Evolutionary conservation across 2,329 filamentous ascomycete genomes (phyloP).

Genomic region (Neopestalotiopsis sp.): DNA sequence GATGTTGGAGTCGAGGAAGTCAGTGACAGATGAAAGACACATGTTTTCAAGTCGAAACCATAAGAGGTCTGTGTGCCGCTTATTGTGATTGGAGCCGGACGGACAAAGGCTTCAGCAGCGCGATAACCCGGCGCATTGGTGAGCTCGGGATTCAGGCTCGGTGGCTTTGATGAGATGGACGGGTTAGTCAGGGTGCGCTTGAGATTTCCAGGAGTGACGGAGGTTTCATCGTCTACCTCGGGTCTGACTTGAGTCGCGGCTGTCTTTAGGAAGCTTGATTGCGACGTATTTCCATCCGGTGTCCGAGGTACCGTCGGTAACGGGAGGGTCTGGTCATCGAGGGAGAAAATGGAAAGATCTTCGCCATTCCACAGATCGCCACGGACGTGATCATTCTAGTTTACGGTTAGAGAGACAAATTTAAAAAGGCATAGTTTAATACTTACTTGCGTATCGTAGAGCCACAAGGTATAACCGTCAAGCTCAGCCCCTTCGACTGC

Average conservation of each 20-base stretch:
- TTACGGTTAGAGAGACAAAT: background rate
- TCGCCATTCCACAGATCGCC: conserved; percentile 98
- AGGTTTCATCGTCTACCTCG: conserved; percentile 55
- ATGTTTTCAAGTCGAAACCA: conserved; percentile 82
- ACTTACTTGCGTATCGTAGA: conserved; percentile 75
- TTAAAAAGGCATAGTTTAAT: background rate
- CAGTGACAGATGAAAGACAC: conserved; percentile 76
- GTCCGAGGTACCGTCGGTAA: conserved; percentile 54
- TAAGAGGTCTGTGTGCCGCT: conserved; percentile 74
- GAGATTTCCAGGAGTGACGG: conserved; percentile 77
- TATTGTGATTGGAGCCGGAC: conserved; percentile 79
- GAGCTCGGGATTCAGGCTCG: conserved; percentile 59
- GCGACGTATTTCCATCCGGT: conserved; percentile 47
- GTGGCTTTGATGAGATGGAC: conserved; percentile 65
- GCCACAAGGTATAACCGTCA: conserved; percentile 89
- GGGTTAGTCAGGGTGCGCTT: conserved; percentile 72
- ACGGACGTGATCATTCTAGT: conserved; percentile 81
- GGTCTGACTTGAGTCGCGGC: conserved; percentile 39
- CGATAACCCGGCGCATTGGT: conserved; percentile 76
- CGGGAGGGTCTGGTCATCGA: conserved; percentile 74
- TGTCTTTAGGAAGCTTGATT: conserved; percentile 49
- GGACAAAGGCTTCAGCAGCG: conserved; percentile 90
- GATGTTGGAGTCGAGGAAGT: conserved; percentile 61
- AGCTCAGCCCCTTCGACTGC: conserved; percentile 83
- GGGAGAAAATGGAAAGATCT: conserved; percentile 87